Evolutionary conservation across 257 asterid genomes (phyloP), one percentile per base, ranked within the genome.

Genomic region (Forsythia viridissima): DNA sequence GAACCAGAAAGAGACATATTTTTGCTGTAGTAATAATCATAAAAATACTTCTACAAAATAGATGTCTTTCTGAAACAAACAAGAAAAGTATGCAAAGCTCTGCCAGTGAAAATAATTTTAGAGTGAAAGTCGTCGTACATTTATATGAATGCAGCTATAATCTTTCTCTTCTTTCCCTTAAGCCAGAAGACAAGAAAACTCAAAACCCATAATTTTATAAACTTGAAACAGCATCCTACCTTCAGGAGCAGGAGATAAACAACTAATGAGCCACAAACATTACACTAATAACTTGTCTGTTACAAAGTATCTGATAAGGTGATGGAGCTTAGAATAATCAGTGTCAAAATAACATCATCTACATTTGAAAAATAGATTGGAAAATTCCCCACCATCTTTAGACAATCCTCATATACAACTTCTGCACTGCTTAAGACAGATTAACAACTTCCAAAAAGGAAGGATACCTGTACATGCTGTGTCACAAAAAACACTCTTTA

Each of bases 161-260:
- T 41, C 34, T 72, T 40, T 42, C 30, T 76, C 79, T 43, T 66
- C 61, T 74, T 57, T 44, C 76, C 70, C 43, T 34, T 75, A 65
- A 71, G 20, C 73, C 80, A 20, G 20, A 12, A 69, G 63, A 40
- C 74, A 63, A 63, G 38, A 24, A 12, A 8, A 63, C 3, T 21
- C 68, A 37, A n/a, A 7, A 21, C 39, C 70, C 70, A 63, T 63
- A 30, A 30, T 63, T 30, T 20, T 63, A 11, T 24, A 30, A 24
- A 63, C 18, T 9, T 10, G 18, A 30, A n/a, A 63, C 40, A 8
- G 70, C 70, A 63, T 7, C 70, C 38, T 3, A 3, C 40, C 40
- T 63, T 63, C 70, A 63, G 39, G 70, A 63, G 70, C 16, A 63
- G 40, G 10, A 63, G 6, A 12, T 63, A 8, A 24, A 63, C 8